Evolutionary conservation across 2,329 filamentous ascomycete species (phyloP).

Genomic region (Penicillium corylophilum): DNA sequence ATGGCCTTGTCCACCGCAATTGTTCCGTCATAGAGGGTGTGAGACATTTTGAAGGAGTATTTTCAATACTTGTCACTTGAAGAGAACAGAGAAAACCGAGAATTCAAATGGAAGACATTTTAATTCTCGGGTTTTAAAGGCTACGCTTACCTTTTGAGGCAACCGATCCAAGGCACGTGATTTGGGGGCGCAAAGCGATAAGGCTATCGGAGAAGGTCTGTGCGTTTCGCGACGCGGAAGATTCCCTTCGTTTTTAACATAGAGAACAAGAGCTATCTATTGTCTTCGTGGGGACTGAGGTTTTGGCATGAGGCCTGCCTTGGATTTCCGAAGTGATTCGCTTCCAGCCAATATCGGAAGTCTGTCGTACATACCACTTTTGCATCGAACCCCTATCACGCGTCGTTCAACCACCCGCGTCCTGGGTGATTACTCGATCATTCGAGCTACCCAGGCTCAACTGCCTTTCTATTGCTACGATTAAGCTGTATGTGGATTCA

Average conservation of each 20-base stretch:
- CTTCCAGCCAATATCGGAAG: neutral
- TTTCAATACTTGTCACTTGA: too few relatives aligned
- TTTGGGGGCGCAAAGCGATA: neutral
- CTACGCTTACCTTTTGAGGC: too few relatives aligned
- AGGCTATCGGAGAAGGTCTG: constrained; percentile 1
- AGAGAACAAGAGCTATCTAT: neutral
- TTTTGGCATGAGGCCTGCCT: neutral
- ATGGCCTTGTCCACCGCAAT: constrained; percentile 21
- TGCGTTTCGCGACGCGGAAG: neutral
- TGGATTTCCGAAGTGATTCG: neutral
- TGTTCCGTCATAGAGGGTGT: constrained; percentile 30
- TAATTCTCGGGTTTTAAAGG: too few relatives aligned
- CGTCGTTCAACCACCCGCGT: neutral
- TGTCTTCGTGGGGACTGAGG: neutral
- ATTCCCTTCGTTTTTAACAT: neutral
- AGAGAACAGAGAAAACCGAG: too few relatives aligned
- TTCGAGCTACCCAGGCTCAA: neutral
- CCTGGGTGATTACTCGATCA: neutral
- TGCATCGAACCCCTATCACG: neutral
- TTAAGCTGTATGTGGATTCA: neutral
- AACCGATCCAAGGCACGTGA: neutral
- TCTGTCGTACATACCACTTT: neutral
- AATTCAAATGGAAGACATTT: too few relatives aligned
- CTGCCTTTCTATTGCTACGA: neutral
- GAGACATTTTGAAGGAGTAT: neutral